A percentile compares a stretch with the other conserved stretches of the same genome.
Evolutionary conservation across 768 basidiomycete species (phyloP).

Genomic region (Phylloporus scabripes): DNA sequence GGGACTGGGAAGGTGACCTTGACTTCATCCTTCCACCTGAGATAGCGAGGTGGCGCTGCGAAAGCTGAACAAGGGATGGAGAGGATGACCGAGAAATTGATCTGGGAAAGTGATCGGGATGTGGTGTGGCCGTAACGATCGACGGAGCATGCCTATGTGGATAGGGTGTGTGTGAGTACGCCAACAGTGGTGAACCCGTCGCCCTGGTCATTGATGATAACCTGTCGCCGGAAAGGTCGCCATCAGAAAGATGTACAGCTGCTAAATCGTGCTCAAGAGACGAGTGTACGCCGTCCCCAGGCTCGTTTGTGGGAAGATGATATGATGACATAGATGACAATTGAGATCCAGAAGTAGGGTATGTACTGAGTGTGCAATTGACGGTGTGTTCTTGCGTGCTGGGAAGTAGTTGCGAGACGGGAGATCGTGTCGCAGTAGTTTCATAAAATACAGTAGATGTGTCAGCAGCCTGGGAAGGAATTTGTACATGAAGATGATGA

Average conservation of each 20-base stretch:
- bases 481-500: conserved; percentile 30
- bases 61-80: conserved; percentile 18
- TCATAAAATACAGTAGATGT: conserved; percentile 65
- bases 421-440: conserved; percentile 39
- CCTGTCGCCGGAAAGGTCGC: conserved; percentile 5
- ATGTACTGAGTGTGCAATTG: conserved; percentile 24
- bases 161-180: conserved; percentile 20
- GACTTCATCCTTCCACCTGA: conserved; percentile 25
- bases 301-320: conserved; percentile 21
- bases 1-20: conserved; percentile 30
- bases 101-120: conserved; percentile 11
- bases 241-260: conserved; percentile 17
- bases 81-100: conserved; percentile 10
- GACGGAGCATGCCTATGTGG: conserved; percentile 48
- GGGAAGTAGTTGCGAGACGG: conserved; percentile 16
- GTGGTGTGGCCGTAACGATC: conserved; percentile 43
- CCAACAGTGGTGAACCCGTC: conserved; percentile 10
- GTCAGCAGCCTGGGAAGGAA: conserved; percentile 32
- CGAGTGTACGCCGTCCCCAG: conserved; percentile 5
- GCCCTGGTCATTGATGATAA: conserved; percentile 1
- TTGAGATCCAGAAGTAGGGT: conserved; percentile 30
- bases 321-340: conserved; percentile 31
- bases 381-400: conserved; percentile 18
- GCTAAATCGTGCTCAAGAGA: conserved; percentile 23
- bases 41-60: conserved; percentile 22